Base-by-base conservation (phyloP, 257 asterid species). In the Scutellaria barbata region DNA sequence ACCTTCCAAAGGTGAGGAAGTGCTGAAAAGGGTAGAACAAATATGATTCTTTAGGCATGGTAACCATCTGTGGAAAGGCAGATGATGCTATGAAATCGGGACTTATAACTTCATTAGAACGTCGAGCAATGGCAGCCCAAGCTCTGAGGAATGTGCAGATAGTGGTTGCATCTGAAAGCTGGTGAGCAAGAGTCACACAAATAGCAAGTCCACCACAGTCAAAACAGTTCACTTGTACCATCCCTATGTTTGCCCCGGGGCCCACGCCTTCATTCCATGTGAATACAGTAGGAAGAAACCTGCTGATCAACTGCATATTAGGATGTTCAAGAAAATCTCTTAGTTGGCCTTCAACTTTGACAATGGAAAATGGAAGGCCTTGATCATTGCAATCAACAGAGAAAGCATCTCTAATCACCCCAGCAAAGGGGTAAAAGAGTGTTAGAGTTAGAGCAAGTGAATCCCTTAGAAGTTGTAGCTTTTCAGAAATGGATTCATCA, bases 181-280 rank as follows among this genome's bases (percentile, higher is more conserved):
- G 6, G 9, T 76, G 80, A 6, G 76, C 59, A 6, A 62, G 12
- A 3, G 16, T 35, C 5, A 76, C 10, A 7, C 53, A 64, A 39
- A 76, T 54, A 7, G 52, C 80, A 5, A 76, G 22, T 8, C 80
- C 80, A 14, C 72, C 72, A 50, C 76, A 69, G 7, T 69, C 72
- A 13, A 76, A 76, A 30, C 53, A 46, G 62, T 69, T 76, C 75
- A 76, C 4, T 42, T 69, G 76, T 13, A 76, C 46, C 52, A 3
- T 35, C 3, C 45, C 30, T 7, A 56, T 5, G n/a, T 14, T 57
- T 0, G 45, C 10, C 1, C 75, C 75, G 5, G 74, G 46, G 0
- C 54, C 33, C 0, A 46, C 45, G 33, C 25, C 54, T 52, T 43
- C 17, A 0, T 16, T 22, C 11, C 9, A 12, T 10, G 18, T 8